These are phyloP conservation scores for Esteya vermicola DNA, from an alignment of 2,329 filamentous ascomycete genomes.

Conservation along the genomic window DNA sequence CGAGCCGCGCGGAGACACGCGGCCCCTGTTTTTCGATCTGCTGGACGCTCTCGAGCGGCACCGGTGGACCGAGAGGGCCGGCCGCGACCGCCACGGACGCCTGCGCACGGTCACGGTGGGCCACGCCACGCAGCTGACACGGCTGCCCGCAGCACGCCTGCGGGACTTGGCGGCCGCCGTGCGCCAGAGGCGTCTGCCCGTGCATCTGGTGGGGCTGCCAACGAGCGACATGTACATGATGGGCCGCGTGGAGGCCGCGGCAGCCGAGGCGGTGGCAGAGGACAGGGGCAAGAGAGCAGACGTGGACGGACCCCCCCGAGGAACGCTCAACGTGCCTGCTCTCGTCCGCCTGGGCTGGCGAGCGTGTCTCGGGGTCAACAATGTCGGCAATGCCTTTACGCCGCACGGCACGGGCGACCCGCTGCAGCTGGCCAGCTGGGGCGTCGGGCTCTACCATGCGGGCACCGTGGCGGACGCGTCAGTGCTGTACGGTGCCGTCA, in stretches of 20 bases:
- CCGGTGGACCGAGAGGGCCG: constrained; percentile 28
- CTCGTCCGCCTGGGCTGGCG: constrained; percentile 46
- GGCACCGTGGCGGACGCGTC: constrained; percentile 45
- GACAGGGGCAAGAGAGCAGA: not conserved
- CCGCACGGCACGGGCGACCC: constrained; percentile 56
- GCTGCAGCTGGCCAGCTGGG: constrained; percentile 44
- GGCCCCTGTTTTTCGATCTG: constrained; percentile 36
- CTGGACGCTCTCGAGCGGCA: constrained; percentile 32
- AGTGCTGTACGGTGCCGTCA: constrained; percentile 33
- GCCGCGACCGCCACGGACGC: constrained; percentile 13
- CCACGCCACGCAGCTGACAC: constrained; percentile 53
- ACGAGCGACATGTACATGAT: constrained; percentile 65
- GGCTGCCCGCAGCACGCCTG: constrained; percentile 37
- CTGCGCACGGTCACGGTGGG: constrained; percentile 43
- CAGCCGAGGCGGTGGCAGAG: not conserved
- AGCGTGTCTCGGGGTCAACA: constrained; percentile 52
- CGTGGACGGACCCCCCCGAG: constrained; percentile 24
- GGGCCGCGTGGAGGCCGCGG: constrained; percentile 25
- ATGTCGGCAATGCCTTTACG: constrained; percentile 63
- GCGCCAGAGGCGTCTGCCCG: constrained; percentile 30
- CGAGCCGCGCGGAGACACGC: constrained; percentile 15
- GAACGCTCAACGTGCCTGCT: constrained; percentile 46
- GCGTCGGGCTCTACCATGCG: constrained; percentile 53
- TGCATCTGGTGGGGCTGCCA: constrained; percentile 55
- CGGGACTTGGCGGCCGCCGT: constrained; percentile 30